Percentiles rank a stretch among this genome's conserved stretches.
phyloP scores from a whole-genome alignment of 352 stramenopile species.

The Pythium brassicae region DNA sequence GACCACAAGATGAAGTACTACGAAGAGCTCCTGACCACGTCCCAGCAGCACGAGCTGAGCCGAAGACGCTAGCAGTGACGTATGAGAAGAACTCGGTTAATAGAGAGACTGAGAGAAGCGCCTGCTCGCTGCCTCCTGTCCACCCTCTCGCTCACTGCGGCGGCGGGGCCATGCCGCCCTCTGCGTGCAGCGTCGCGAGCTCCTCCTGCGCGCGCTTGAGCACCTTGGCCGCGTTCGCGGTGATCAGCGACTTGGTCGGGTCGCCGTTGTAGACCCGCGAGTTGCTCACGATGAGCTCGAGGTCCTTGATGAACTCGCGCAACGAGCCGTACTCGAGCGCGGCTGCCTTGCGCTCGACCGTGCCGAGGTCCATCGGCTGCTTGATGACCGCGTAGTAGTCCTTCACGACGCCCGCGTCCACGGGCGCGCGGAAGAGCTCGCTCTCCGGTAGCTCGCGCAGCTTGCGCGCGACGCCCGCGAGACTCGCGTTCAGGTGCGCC shows the following conservation, averaged over 20 bases:
- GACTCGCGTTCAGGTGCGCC: slow-evolving; percentile 59
- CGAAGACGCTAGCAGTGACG: too few relatives aligned
- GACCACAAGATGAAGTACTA: slow-evolving; percentile 48
- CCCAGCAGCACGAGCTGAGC: background rate
- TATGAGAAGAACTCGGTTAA: too few relatives aligned
- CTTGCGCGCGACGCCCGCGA: slow-evolving; percentile 60
- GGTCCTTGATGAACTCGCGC: slow-evolving; percentile 81
- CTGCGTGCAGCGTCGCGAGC: slow-evolving; percentile 28
- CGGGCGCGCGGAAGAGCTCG: slow-evolving; percentile 62
- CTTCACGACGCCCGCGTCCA: slow-evolving; percentile 54
- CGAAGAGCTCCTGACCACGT: slow-evolving; percentile 18
- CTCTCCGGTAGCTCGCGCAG: slow-evolving; percentile 77
- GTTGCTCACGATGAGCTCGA: slow-evolving; percentile 86
- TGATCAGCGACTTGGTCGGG: slow-evolving; percentile 62
- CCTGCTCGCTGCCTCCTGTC: background rate
- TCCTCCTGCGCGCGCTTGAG: slow-evolving; percentile 75
- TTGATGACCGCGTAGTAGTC: slow-evolving; percentile 87
- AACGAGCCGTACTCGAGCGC: slow-evolving; percentile 74
- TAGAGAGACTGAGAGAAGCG: too few relatives aligned
- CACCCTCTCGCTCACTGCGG: background rate
- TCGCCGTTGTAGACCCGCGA: slow-evolving; percentile 82
- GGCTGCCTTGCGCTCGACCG: slow-evolving; percentile 64
- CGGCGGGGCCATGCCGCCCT: background rate
- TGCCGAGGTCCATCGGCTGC: slow-evolving; percentile 76
- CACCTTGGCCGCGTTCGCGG: slow-evolving; percentile 69